Percentiles rank a stretch among this genome's conserved stretches.
phyloP scores from a whole-genome alignment of 768 basidiomycete species.

The Cytidiella melzeri region DNA sequence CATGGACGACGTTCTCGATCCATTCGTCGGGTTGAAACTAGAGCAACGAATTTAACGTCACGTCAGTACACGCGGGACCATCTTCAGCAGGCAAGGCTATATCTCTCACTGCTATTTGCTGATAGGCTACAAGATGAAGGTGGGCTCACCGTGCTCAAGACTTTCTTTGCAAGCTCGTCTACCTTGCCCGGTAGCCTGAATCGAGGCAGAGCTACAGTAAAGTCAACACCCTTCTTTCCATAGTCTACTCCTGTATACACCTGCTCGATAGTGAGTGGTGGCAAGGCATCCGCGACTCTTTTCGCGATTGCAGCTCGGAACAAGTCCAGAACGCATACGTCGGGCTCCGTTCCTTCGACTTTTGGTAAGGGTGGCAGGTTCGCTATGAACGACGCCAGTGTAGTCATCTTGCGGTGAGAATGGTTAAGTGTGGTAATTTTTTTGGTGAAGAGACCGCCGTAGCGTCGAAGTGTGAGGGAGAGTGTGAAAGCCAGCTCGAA shows the following conservation, averaged over 20 bases:
- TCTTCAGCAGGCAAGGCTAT: background rate
- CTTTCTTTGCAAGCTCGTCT: conserved; percentile 67
- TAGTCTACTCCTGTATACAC: conserved; percentile 84
- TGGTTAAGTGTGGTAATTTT: background rate
- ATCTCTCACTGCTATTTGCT: background rate
- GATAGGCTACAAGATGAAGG: background rate
- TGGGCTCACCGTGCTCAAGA: conserved; percentile 56
- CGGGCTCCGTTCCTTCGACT: conserved; percentile 51
- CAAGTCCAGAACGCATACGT: conserved; percentile 60
- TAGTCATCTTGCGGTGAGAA: conserved; percentile 8
- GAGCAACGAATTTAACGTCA: background rate
- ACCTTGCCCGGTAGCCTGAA: conserved; percentile 83
- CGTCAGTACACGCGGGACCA: background rate
- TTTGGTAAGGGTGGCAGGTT: conserved; percentile 30
- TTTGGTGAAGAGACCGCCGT: background rate
- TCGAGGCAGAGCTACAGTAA: conserved; percentile 86
- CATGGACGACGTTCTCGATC: conserved; percentile 60
- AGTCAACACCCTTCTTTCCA: conserved; percentile 92
- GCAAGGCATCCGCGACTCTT: conserved; percentile 58
- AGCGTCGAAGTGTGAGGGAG: conserved; percentile 1
- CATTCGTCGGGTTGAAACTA: conserved; percentile 85
- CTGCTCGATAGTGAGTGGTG: conserved; percentile 61
- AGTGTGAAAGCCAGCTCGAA: conserved; percentile 9
- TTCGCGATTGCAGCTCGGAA: conserved; percentile 81
- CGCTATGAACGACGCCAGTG: conserved; percentile 12